Base-by-base conservation (phyloP, 2,329 filamentous ascomycete genomes). In the Drechslerella coelobrocha region DNA sequence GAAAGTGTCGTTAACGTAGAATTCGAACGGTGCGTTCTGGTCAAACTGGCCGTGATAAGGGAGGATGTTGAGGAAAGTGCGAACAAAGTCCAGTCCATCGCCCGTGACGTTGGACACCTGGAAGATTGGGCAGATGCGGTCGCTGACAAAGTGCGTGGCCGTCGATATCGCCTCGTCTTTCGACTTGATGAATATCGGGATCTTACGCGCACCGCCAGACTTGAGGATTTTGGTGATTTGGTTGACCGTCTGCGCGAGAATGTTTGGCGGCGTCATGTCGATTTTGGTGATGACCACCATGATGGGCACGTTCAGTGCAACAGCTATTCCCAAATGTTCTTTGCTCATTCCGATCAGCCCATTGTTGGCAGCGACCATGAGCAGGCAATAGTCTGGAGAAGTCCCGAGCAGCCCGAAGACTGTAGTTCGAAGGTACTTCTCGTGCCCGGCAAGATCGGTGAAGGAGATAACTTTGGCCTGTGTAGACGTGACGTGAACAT, bases 201-300 rank as follows among this genome's bases (percentile, higher is more conserved):
- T 95, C 80, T 99, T 99, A 39, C 90, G 85, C 2, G 94, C 94
- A 2, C 92, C 94, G 0, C 92, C 92, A 61, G 90, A 95, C 79
- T 96, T 96, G 74, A 99, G 83, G 55, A 99, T 97, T 77, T 92
- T 90, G 57, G 88, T 93, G 73, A 99, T 86, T 79, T 97, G 93
- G 9, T 87, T 89, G 48, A 97, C 87, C 21, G 94, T 99, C 81
- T 97, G 89, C 80, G 96, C 87, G 23, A 99, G 83, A 76, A 99
- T 97, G 74, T 97, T 90, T 1, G 93, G 92, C 21, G 94, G 94
- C 79, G 94, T 97, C 61, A 97, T 97, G 78, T 97, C 94, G 73
- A 97, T 96, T 82, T 97, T 99, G 79, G 93, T 99, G 73, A 97
- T 88, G 73, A 97, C 88, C 2, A 97, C 92, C 91, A 99, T 96